phyloP scores from a whole-genome alignment of 148 eudicot genomes.

The Spergularia bocconei region DNA sequence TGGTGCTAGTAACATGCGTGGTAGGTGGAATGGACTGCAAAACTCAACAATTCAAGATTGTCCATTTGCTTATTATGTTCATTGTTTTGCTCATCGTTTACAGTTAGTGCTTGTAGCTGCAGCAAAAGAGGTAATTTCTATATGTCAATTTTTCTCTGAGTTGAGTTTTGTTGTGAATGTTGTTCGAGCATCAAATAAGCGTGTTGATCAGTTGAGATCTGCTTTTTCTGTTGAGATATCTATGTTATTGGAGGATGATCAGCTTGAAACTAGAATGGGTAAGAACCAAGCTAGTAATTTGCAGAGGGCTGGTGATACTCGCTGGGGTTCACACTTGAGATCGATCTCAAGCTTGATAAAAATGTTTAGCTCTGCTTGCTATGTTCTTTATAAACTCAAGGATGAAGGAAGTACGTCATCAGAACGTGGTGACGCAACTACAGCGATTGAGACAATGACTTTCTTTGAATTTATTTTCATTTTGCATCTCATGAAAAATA shows the following conservation, averaged over 20 bases:
- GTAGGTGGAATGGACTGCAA: conserved; percentile 3
- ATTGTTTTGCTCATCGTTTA: conserved; percentile 14
- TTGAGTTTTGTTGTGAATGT: too few species aligned
- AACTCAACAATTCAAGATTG: background rate
- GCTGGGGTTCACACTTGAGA: conserved; percentile 4
- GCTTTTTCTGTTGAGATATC: background rate
- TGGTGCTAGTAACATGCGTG: conserved; percentile 11
- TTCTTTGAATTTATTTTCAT: too few species aligned
- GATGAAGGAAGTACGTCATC: background rate
- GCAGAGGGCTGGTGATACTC: background rate
- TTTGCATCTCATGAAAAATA: too few species aligned
- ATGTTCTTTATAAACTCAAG: background rate
- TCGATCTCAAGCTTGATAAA: background rate
- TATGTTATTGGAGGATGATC: background rate
- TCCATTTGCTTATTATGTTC: conserved; percentile 9
- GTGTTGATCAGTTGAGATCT: background rate
- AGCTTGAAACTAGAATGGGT: background rate
- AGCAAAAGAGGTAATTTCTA: background rate
- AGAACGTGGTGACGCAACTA: conserved; percentile 1
- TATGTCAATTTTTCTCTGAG: conserved; percentile 1
- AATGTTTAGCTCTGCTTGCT: background rate
- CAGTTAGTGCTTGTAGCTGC: conserved; percentile 11
- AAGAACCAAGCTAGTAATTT: background rate
- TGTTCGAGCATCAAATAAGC: background rate
- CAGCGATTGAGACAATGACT: too few species aligned